Evolutionary conservation across 805 yeast species (phyloP).

Genomic region (Pichia membranifaciens): DNA sequence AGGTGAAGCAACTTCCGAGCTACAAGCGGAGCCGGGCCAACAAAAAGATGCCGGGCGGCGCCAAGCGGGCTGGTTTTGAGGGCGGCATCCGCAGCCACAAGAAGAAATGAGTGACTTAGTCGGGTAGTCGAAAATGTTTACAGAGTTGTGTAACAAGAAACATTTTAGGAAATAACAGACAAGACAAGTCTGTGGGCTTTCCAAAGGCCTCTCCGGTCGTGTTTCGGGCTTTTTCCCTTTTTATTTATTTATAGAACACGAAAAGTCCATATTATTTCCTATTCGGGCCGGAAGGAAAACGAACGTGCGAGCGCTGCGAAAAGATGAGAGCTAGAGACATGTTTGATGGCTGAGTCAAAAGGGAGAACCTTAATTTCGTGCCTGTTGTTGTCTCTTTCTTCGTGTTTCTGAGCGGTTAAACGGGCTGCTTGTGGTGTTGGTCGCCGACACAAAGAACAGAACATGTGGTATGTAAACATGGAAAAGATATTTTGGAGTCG

Average conservation of each 20-base stretch:
- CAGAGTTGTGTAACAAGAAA: no score
- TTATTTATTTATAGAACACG: not conserved
- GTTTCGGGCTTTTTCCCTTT: not conserved
- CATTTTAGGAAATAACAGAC: no score
- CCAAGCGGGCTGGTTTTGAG: slow-evolving; percentile 74
- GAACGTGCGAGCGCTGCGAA: not conserved
- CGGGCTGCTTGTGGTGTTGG: no score
- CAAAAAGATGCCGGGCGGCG: slow-evolving; percentile 13
- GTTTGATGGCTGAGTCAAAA: no score
- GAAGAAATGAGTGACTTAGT: slow-evolving; percentile 10
- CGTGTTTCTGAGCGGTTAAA: no score
- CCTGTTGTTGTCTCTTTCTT: not conserved
- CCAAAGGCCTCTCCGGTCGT: not conserved
- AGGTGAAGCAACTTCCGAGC: slow-evolving; percentile 58
- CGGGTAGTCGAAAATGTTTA: no score
- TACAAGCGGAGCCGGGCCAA: slow-evolving; percentile 45
- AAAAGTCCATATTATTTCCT: not conserved
- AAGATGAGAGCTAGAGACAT: no score
- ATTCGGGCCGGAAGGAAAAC: not conserved
- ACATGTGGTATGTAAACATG: no score
- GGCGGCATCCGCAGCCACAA: slow-evolving; percentile 39
- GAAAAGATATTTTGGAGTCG: no score
- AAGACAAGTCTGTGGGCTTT: no score
- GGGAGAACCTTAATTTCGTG: no score
- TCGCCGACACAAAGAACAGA: no score